Base-by-base conservation (phyloP, 164 flowering plant species). In the Vitis amurensis region DNA sequence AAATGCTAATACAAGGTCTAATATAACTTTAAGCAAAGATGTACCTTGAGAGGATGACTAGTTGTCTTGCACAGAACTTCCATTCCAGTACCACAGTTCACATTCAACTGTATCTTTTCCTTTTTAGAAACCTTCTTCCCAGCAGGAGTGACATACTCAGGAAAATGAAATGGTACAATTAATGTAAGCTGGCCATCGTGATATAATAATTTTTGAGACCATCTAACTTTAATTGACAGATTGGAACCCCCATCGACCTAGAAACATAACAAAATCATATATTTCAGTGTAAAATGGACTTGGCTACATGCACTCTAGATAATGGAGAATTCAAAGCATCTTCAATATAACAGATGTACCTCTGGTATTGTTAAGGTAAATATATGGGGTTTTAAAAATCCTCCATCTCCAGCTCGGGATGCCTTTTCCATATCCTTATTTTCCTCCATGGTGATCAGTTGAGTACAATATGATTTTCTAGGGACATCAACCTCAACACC, bases 191-290 rank as follows among this genome's bases (percentile, higher is more conserved):
- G 79, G 16, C 91, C 87, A 48, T 81, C 74, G 14, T 60, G 53
- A 73, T 72, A 88, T 23, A 68, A 15, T 67, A 93, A 62, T 70
- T 91, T 89, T 71, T 93, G 99, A 63, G 89, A 84, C 98, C 99
- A 96, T 53, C 79, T 81, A 59, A 84, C 70, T 76, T 76, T 89
- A 11, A 92, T 60, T 37, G 94, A 90, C n/a, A 96, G 69, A 70
- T 76, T 80, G 37, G 97, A 78, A 58, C 99, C 98, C 61, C 99
- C 99, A 61, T 87, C 91, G 77, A 93, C 85, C 99, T 96, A 72
- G 55, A 80, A 74, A 64, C 29, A 63, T 31, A 51, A 50, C 16
- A 50, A 69, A 65, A 50, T 16, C 6, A 49, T 17, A 59, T 16
- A 55, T 31, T 12, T 31, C 8, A 68, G 67, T 4, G 16, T 29